Conservation (phyloP, 306 rosid genomes). For the Trifolium subterraneum region DNA sequence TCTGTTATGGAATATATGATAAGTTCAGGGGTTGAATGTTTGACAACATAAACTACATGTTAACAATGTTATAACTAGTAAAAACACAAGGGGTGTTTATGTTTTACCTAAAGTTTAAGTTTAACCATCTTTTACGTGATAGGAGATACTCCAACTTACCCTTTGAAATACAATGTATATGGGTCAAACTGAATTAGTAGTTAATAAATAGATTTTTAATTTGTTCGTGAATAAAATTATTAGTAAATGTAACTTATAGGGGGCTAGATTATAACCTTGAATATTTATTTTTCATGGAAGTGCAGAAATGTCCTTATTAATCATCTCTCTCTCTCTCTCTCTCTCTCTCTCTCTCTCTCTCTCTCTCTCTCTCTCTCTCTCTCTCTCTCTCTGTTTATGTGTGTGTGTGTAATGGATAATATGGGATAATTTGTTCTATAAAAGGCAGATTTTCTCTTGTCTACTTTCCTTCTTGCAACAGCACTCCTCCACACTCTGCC, state of each 20-base stretch:
- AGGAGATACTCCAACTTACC: conserved; percentile 1
- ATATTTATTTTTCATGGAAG: background rate
- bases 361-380: too few relatives aligned
- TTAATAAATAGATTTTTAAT: background rate
- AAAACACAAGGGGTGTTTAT: background rate
- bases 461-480: background rate
- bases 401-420: too few relatives aligned
- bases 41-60: background rate
- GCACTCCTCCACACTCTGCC: background rate
- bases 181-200: background rate
- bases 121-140: background rate
- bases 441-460: background rate
- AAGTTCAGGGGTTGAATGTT: background rate
- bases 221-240: background rate
- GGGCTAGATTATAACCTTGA: background rate
- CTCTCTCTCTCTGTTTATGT: too few relatives aligned
- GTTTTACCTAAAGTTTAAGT: background rate
- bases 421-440: background rate
- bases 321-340: too few relatives aligned
- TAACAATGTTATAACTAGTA: background rate
- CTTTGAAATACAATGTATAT: background rate
- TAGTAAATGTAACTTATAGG: background rate
- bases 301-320: conserved; percentile 6
- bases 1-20: background rate
- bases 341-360: too few relatives aligned